Base-by-base conservation (phyloP, 768 basidiomycete species). In the Bullera alba region DNA sequence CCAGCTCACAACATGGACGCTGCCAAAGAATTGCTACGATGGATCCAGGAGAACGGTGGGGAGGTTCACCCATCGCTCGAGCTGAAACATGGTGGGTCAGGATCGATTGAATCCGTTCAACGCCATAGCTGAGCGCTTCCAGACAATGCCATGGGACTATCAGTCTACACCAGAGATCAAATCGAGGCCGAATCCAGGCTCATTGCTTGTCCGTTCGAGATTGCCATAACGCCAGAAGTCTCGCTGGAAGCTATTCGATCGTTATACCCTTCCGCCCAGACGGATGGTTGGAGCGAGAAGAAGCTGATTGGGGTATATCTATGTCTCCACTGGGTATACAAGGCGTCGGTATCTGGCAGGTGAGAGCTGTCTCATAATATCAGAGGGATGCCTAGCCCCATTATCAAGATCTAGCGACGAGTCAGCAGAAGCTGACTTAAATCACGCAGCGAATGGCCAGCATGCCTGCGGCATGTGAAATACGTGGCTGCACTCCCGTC, bases 401-500 rank as follows among this genome's bases (percentile, higher is more conserved):
- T n/a, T n/a, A n/a, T n/a, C n/a, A 34, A n/a, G 32, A 21, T 17
- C 29, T 17, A 32, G 5, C 34, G 44, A n/a, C 7, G 36, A 4
- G 15, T 44, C 25, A 42, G 39, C 19, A 22, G 5, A 8, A 30
- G 42, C 48, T 50, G 43, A 44, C 32, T 45, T 17, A 23, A 5
- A 14, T n/a, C 39, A 26, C 25, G 22, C 19, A 49, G 50, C 19
- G 6, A 30, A 29, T 46, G 48, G 39, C 55, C 45, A 35, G 34
- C 26, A 15, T 19, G 27, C 15, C 65, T 76, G 27, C 21, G 34
- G 5, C 77, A 78, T 54, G 19, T 30, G 5, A 77, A 79, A 2
- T 97, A 96, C 67, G 66, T 89, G 23, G 73, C 78, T 19, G 80
- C 78, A 6, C 76, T 95, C 1, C 92, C 92, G 0, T 23, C 75